Evolutionary conservation across 805 yeast species (phyloP).

Genomic region (Candida railenensis): DNA sequence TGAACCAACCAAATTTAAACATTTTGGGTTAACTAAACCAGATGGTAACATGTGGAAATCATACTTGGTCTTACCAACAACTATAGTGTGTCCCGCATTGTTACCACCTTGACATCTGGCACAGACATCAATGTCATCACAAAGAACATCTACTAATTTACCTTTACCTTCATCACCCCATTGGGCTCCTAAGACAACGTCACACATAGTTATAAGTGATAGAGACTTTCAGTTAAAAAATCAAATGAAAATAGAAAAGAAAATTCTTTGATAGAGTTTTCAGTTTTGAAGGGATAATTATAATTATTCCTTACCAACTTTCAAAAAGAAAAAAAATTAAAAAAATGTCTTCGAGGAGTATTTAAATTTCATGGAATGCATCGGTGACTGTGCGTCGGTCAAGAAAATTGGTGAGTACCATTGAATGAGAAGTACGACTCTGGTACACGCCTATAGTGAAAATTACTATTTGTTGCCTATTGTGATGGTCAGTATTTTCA

Average conservation of each 20-base stretch:
- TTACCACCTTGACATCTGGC: slow-evolving; percentile 99
- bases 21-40: slow-evolving; percentile 92
- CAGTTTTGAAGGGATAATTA: neutral
- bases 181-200: slow-evolving; percentile 95
- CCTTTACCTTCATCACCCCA: slow-evolving; percentile 99
- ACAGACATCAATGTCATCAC: slow-evolving; percentile 94
- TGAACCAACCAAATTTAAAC: slow-evolving; percentile 86
- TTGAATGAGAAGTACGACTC: neutral
- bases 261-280: neutral
- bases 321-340: neutral
- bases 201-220: slow-evolving; percentile 54
- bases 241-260: neutral
- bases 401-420: neutral
- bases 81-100: slow-evolving; percentile 99
- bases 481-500: neutral
- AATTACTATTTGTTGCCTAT: neutral
- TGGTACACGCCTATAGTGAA: neutral
- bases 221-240: neutral
- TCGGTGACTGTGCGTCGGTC: neutral
- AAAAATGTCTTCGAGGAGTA: neutral
- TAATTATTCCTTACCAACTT: neutral
- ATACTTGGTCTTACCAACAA: slow-evolving; percentile 81
- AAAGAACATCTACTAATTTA: slow-evolving; percentile 89
- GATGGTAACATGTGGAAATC: slow-evolving; percentile 99
- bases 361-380: neutral